phyloP scores from a whole-genome alignment of 495 filamentous ascomycete species.

The Aspergillus sparsus region DNA sequence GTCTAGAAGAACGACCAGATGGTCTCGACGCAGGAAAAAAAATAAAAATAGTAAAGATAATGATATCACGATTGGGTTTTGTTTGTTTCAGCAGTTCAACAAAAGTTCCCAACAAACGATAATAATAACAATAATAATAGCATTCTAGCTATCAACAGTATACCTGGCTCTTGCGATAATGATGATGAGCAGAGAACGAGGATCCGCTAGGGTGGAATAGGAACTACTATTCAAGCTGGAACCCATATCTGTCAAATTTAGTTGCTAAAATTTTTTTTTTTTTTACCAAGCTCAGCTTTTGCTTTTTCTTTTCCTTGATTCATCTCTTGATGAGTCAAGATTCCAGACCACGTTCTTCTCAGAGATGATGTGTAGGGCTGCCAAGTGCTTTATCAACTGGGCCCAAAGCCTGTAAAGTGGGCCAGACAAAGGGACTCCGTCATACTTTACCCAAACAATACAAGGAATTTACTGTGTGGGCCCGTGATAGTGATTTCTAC shows the following conservation, averaged over 20 bases:
- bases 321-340: slow-evolving; percentile 20
- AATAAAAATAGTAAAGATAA: background rate
- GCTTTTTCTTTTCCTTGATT: background rate
- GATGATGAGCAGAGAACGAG: background rate
- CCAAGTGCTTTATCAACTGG: slow-evolving; percentile 18
- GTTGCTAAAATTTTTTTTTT: background rate
- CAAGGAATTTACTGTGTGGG: background rate
- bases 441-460: background rate
- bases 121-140: background rate
- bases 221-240: background rate
- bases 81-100: background rate
- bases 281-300: background rate
- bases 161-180: too few relatives aligned
- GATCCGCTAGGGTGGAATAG: background rate
- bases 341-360: slow-evolving; percentile 20
- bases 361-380: slow-evolving; percentile 19
- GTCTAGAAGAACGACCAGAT: too few relatives aligned
- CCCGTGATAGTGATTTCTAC: background rate
- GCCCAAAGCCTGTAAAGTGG: slow-evolving; percentile 23
- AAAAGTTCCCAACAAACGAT: background rate
- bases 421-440: slow-evolving; percentile 7
- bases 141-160: too few relatives aligned
- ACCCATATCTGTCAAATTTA: background rate
- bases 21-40: too few relatives aligned
- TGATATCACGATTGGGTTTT: slow-evolving; percentile 1